Evolutionary conservation across 2,329 filamentous ascomycete genomes (phyloP), one percentile per base, ranked within the genome.

Genomic region (Pseudocercospora pini-densiflorae): DNA sequence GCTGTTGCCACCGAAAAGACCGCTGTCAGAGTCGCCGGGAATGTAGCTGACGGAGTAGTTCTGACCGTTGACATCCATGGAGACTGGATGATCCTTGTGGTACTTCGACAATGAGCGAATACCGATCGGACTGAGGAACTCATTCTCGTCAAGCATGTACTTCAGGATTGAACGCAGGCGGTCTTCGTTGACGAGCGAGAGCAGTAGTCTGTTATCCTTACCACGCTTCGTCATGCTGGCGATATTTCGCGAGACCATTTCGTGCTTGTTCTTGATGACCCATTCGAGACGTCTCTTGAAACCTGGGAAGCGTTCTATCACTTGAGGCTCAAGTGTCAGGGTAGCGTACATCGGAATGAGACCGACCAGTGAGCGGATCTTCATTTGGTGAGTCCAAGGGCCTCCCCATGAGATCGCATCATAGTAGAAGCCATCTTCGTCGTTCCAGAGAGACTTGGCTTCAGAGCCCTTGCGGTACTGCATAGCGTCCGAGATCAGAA

Each of bases 401-500:
- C 93, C 93, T 59, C 94, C 94, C 88, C 93, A 98, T 1, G 94
- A 96, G 70, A 98, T 98, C 27, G 94, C 94, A 81, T 98, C 94
- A 77, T 98, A 98, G 85, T 98, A 98, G 84, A 98, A 98, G 64
- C 92, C 93, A 79, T 98, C 94, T 69, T 97, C 88, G 29, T 97
- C 93, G 75, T 97, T 98, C 94, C 94, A 98, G 7, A 98, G 83
- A 36, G 94, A 97, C 75, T 92, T 88, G 74, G 95, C 92, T 72
- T 88, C 77, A 82, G 89, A 82, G 81, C 90, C 80, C 79, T 85
- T 73, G 82, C 92, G 74, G 85, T 87, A 80, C 86, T 90, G 85
- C 94, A 98, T 97, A 65, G 94, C 95, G 81, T 98, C 95, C 76
- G 93, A 96, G 79, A 98, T 98, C 79, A 97, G 90, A 76, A 98